These are phyloP conservation scores for Aspergillus pseudotamarii DNA, from an alignment of 2,329 filamentous ascomycete species.

Conservation along the genomic window DNA sequence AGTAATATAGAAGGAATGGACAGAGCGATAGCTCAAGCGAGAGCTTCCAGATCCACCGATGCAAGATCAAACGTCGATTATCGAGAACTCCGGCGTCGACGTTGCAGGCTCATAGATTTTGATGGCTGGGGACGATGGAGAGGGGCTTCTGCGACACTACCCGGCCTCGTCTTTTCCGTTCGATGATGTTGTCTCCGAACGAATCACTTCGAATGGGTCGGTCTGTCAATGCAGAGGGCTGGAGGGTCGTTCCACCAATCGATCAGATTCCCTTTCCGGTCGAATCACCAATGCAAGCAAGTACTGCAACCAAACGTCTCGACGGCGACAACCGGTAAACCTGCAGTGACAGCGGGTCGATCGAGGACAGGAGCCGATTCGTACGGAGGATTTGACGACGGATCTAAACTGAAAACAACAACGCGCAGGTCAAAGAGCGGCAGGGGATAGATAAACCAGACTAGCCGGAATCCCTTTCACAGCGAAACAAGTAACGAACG, in stretches of 20 bases:
- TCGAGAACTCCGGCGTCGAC: constrained; percentile 11
- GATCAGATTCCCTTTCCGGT: not conserved
- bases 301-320: not conserved
- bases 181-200: not conserved
- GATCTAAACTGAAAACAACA: constrained; percentile 18
- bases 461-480: not conserved
- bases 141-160: not conserved
- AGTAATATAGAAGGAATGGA: constrained; percentile 25
- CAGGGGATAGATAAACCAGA: constrained; percentile 9
- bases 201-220: not conserved
- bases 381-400: not conserved
- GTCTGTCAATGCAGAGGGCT: not conserved
- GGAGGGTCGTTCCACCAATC: not conserved
- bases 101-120: constrained; percentile 15
- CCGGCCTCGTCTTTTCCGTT: not conserved
- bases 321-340: not conserved
- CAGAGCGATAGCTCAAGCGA: constrained; percentile 26
- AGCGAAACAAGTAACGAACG: constrained; percentile 28
- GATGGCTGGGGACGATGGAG: constrained; percentile 16
- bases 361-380: constrained; percentile 4
- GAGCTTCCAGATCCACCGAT: constrained; percentile 11
- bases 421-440: constrained; percentile 27
- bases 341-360: constrained; percentile 7
- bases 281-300: not conserved
- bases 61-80: constrained; percentile 15